phyloP scores from a whole-genome alignment of 805 yeast genomes.

The Myxozyma monticola region DNA sequence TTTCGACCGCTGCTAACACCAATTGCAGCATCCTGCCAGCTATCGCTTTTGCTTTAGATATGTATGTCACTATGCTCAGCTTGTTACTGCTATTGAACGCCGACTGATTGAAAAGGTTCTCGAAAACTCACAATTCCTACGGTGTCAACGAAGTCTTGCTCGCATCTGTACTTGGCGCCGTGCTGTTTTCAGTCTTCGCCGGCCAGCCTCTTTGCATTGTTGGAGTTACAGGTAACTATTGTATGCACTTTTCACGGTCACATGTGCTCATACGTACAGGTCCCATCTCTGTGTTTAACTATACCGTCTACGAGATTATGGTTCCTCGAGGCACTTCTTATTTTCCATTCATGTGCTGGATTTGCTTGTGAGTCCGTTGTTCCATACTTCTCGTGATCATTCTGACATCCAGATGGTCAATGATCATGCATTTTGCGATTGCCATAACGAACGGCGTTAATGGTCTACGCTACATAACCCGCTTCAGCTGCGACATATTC shows the following conservation, averaged over 20 bases:
- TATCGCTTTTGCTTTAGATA: conserved; percentile 20
- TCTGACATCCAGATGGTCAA: conserved; percentile 67
- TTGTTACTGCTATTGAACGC: background rate
- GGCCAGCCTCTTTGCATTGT: conserved; percentile 95
- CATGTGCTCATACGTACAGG: conserved; percentile 45
- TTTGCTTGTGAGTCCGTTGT: too few relatives aligned
- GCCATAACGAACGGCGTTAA: conserved; percentile 70
- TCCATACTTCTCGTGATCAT: too few relatives aligned
- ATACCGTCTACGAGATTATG: conserved; percentile 78
- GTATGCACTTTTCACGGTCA: too few relatives aligned
- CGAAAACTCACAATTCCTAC: conserved; percentile 78
- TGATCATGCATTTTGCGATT: conserved; percentile 72
- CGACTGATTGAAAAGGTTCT: conserved; percentile 60
- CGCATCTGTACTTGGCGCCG: conserved; percentile 83
- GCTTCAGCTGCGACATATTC: conserved; percentile 60
- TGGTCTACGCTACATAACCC: conserved; percentile 36
- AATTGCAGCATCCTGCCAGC: conserved; percentile 7
- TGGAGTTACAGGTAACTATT: conserved; percentile 65
- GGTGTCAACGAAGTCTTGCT: conserved; percentile 90
- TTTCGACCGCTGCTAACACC: background rate
- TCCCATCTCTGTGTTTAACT: conserved; percentile 87
- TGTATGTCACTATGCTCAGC: conserved; percentile 3
- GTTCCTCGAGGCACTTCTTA: conserved; percentile 52
- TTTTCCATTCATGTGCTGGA: conserved; percentile 95
- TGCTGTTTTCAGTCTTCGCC: conserved; percentile 77